These are phyloP conservation scores for Dothidotthia symphoricarpi DNA, from an alignment of 2,329 filamentous ascomycete genomes.

Conservation along the genomic window DNA sequence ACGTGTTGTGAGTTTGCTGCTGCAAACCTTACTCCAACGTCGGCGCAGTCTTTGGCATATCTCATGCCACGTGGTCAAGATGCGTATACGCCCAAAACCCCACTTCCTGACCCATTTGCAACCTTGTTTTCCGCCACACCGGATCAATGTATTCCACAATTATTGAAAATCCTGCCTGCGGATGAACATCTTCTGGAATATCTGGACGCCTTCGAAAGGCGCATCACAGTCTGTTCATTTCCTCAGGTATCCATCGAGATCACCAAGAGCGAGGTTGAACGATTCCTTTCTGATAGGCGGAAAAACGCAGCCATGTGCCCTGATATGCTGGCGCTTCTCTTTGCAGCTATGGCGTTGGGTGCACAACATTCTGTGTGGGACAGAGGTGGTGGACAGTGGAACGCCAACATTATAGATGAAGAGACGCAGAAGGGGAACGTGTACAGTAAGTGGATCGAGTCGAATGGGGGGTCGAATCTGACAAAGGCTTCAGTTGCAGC, in stretches of 20 bases:
- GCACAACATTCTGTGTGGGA: conserved; percentile 49
- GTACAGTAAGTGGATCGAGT: conserved; percentile 42
- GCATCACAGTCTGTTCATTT: conserved; percentile 47
- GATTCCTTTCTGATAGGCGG: conserved; percentile 45
- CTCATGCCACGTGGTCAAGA: conserved; percentile 45
- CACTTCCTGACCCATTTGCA: conserved; percentile 46
- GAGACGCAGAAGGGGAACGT: conserved; percentile 44
- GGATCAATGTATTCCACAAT: conserved; percentile 36
- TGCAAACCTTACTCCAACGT: conserved; percentile 37
- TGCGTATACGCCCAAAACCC: conserved; percentile 42
- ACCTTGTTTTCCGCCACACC: conserved; percentile 43
- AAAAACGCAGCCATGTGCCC: conserved; percentile 47
- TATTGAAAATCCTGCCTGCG: conserved; percentile 42
- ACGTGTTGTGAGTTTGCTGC: conserved; percentile 43
- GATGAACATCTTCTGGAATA: conserved; percentile 42
- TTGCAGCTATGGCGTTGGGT: conserved; percentile 49
- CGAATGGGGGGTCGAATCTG: background rate
- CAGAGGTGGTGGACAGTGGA: conserved; percentile 42
- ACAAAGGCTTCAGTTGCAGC: conserved; percentile 44
- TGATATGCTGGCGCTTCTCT: conserved; percentile 51
- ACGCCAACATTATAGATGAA: conserved; percentile 36
- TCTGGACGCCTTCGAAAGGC: conserved; percentile 45
- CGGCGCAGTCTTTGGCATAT: conserved; percentile 44
- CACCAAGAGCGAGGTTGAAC: conserved; percentile 45
- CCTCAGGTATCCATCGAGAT: conserved; percentile 48